These are phyloP conservation scores for Clitopilus hobsonii DNA, from an alignment of 768 basidiomycete species.

Conservation along the genomic window DNA sequence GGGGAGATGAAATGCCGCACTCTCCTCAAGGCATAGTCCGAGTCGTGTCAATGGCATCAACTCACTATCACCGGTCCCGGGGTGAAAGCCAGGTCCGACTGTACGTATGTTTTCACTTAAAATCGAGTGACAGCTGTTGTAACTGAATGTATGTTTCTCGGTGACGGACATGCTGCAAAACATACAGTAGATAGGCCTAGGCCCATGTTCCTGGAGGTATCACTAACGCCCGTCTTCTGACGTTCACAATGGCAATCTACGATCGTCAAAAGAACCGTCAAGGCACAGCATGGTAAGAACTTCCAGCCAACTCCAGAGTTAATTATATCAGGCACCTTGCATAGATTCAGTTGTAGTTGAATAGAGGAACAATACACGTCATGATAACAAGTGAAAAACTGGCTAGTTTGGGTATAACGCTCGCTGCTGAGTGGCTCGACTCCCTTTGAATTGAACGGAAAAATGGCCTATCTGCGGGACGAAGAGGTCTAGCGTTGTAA, in stretches of 20 bases:
- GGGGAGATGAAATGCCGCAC: not conserved
- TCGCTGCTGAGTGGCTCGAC: not conserved
- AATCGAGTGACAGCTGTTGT: not conserved
- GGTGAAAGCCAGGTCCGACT: not conserved
- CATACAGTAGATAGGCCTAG: not conserved
- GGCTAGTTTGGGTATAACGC: not conserved
- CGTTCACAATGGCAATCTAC: not conserved
- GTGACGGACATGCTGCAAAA: not conserved
- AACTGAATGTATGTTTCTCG: not conserved
- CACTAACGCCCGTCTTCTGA: not conserved
- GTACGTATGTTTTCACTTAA: not conserved
- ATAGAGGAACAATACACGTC: not conserved
- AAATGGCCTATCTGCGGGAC: not conserved
- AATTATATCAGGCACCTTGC: not conserved
- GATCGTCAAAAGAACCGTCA: not conserved
- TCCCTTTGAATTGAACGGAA: not conserved
- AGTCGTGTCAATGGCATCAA: not conserved
- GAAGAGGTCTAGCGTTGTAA: too few species aligned
- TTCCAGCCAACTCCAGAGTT: not conserved
- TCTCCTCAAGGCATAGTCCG: not conserved
- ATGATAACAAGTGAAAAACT: not conserved
- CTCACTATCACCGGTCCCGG: not conserved
- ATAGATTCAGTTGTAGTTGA: not conserved
- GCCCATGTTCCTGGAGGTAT: not conserved
- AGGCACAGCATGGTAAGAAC: not conserved